Evolutionary conservation across 2,329 filamentous ascomycete species (phyloP), one percentile per base, ranked within the genome.

Genomic region (Blastomyces emzantsi): DNA sequence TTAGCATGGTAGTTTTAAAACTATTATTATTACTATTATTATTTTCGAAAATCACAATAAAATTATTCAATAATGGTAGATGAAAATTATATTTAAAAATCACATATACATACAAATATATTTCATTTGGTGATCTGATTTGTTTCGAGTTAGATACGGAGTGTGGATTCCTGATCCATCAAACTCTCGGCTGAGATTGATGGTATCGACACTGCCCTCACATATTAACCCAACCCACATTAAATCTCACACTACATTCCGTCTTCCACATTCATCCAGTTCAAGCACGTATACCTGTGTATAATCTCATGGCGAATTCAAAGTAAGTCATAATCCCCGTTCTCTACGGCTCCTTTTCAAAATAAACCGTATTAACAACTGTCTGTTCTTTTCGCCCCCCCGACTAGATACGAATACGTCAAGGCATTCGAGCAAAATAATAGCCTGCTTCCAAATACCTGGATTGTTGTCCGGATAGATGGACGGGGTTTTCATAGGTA

Each of bases 401-500:
- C 39, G 17, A 17, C 17, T 7, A 96, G 90, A 77, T 97, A 92
- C 74, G 92, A 96, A 79, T 99, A 99, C 76, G 93, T 97, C 67
- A 90, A 90, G 74, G 78, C 81, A 58, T 97, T 97, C 72, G 94
- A 99, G 81, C 89, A 89, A 72, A 79, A 87, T 7, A 92, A 97
- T 73, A 77, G 78, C 57, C 79, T 99, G 51, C 82, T 97, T 28
- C 90, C 88, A 62, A 96, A 95, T 73, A 97, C 93, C 33, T 99
- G 92, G 92, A 89, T 97, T 63, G 91, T 97, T 25, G 87, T 99
- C 63, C 87, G 94, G 65, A 87, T 99, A 71, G 94, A 99, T 77
- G 94, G 94, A 30, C 84, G 93, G 67, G 92, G 92, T 22, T 99
- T 99, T 77, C 94, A 92, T 71, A 97, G 96, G 91, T 95, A 36